Evolutionary conservation across 345 rosid species (phyloP), one percentile per base, ranked within the genome.

Genomic region (Linum lewisii): DNA sequence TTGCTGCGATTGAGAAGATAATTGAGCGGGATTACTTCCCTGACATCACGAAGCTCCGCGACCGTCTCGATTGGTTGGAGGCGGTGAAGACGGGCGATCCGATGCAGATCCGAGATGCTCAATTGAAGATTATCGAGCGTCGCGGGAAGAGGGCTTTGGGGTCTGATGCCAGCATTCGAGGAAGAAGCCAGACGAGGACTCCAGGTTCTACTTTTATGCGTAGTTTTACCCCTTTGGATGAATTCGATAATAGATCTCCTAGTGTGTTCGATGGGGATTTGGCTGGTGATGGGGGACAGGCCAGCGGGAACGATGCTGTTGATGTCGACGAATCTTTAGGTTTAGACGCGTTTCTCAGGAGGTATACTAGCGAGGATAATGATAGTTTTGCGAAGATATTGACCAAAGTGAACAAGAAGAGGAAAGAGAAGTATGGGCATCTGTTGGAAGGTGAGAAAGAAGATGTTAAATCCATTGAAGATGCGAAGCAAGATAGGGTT

Each of bases 21-120:
- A 82, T 93, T 66, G 97, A 93, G 75, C 95, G 99, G 21, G 97
- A 93, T 65, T 93, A 75, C 80, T 93, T 89, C 72, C 99, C 99
- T 1, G 97, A 93, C 75, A 81, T 93, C 65, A 59, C 92, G 7
- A 93, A 93, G 83, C 97, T 93, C 59, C 87, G 81, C 29, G 99
- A 89, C 66, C 91, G 95, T 7, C 86, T 84, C 47, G 99, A 93
- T 64, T 93, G 94, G 99, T 80, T 93, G 52, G 90, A 89, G 67
- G 99, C 99, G 10, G 70, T 79, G 47, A 84, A 78, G 73, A 82
- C 94, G 7, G 83, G 90, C 6, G 99, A 90, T 53, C 95, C 95
- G 25, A 23, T 87, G 59, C 99, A 82, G 66, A 93, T 93, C 51
- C 83, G 97, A 61, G 95, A 93, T 21, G 92, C 95, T n/a, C 97